A percentile compares a stretch with the other conserved stretches of the same genome.
Evolutionary conservation across 257 asterid genomes (phyloP).

Genomic region (Ballota nigra): DNA sequence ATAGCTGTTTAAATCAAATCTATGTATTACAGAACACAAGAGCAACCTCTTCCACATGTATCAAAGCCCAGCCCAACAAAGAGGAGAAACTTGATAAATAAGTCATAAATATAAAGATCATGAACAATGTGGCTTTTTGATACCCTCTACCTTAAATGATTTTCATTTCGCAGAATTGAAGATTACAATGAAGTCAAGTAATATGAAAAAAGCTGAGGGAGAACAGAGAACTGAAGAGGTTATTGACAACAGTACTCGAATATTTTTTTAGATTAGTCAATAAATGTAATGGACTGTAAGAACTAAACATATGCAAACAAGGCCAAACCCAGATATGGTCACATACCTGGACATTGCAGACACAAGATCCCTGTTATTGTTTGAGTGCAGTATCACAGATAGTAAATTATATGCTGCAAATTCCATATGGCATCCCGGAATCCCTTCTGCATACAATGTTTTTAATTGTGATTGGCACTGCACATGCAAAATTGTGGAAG

Average conservation of each 20-base stretch:
- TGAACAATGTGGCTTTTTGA: neutral
- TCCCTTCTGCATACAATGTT: slow-evolving; percentile 94
- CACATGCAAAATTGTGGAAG: slow-evolving; percentile 32
- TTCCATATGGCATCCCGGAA: slow-evolving; percentile 88
- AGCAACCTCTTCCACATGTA: too few species aligned
- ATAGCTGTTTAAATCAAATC: too few species aligned
- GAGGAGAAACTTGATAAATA: too few species aligned
- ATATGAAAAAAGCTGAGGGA: neutral
- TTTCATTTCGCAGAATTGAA: neutral
- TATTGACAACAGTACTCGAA: neutral
- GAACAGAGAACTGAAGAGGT: slow-evolving; percentile 4
- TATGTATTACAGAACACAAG: too few species aligned
- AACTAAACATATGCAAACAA: slow-evolving; percentile 12
- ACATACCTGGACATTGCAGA: slow-evolving; percentile 96
- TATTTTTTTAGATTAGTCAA: slow-evolving; percentile 4
- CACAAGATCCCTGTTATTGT: slow-evolving; percentile 86
- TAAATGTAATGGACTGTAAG: neutral
- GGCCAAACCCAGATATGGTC: slow-evolving; percentile 9
- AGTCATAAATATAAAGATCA: too few species aligned
- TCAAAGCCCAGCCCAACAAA: too few species aligned
- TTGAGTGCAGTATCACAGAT: slow-evolving; percentile 83
- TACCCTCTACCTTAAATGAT: neutral
- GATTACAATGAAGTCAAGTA: neutral
- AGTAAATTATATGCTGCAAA: slow-evolving; percentile 93
- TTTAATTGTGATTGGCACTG: slow-evolving; percentile 98